A percentile compares a stretch with the other conserved stretches of the same genome.
Evolutionary conservation across 2,329 filamentous ascomycete species (phyloP).

Genomic region (Botrytis cinerea): DNA sequence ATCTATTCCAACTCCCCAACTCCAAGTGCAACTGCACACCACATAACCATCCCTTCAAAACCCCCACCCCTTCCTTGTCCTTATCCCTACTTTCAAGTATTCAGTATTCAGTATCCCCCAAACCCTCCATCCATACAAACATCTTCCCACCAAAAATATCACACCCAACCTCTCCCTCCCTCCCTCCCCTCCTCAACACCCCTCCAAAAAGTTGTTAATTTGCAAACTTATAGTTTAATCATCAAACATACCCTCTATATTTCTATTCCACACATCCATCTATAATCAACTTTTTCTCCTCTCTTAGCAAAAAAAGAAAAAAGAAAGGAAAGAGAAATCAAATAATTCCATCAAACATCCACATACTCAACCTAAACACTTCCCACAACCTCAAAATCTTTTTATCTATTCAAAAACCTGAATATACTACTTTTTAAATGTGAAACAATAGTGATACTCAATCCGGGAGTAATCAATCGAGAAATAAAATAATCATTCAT

Average conservation of each 20-base stretch:
- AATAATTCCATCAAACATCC: background rate
- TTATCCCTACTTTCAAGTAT: no score
- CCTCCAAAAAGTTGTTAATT: background rate
- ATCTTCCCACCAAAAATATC: background rate
- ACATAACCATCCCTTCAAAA: no score
- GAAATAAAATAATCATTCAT: rapidly evolving
- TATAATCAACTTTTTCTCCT: background rate
- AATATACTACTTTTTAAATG: no score
- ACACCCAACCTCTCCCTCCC: background rate
- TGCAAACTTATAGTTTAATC: background rate
- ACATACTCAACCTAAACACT: background rate
- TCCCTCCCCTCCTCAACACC: background rate
- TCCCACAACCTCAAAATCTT: no score
- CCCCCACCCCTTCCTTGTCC: no score
- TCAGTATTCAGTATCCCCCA: no score
- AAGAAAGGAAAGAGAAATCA: background rate
- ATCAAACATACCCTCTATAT: background rate
- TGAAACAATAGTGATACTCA: no score
- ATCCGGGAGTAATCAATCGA: rapidly evolving
- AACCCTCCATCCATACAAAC: background rate
- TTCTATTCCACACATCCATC: rapidly evolving
- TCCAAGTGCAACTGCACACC: background rate
- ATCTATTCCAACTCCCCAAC: background rate
- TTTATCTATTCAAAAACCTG: no score
- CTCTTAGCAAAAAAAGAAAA: rapidly evolving